Percentiles rank a stretch among this genome's conserved stretches.
Evolutionary conservation across 179 eudicot genomes (phyloP).

Genomic region (Silene noctiflora): DNA sequence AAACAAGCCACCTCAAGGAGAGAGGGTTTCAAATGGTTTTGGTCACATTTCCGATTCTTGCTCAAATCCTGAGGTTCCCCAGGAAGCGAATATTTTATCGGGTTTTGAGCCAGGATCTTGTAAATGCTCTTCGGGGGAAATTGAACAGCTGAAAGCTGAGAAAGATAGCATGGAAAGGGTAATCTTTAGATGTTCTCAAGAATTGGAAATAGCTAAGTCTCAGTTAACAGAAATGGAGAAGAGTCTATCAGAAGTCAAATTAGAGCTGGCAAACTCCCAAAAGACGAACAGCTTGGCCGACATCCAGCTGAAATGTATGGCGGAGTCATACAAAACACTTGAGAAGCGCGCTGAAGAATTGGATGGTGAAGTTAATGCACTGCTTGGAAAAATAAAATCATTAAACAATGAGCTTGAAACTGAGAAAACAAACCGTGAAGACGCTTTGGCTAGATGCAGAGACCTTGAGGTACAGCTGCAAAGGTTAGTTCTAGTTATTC

Average conservation of each 20-base stretch:
- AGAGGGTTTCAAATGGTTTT: conserved; percentile 49
- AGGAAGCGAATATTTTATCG: conserved; percentile 66
- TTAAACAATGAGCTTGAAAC: conserved; percentile 65
- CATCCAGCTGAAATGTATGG: conserved; percentile 97
- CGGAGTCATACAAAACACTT: conserved; percentile 85
- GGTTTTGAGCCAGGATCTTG: conserved; percentile 50
- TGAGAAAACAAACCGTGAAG: conserved; percentile 59
- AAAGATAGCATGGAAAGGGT: conserved; percentile 59
- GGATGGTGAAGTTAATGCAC: conserved; percentile 57
- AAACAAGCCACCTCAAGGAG: conserved; percentile 54
- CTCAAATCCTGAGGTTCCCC: conserved; percentile 79
- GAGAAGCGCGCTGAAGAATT: conserved; percentile 77
- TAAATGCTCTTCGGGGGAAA: conserved; percentile 70
- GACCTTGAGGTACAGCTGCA: conserved; percentile 75
- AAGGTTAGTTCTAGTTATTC: conserved; percentile 47
- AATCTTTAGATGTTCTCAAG: conserved; percentile 53
- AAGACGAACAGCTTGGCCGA: conserved; percentile 76
- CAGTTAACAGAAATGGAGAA: conserved; percentile 27
- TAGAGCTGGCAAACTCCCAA: conserved; percentile 64
- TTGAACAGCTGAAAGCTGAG: conserved; percentile 64
- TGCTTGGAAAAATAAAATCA: conserved; percentile 46
- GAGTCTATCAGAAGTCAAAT: conserved; percentile 48
- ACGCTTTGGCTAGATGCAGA: conserved; percentile 63
- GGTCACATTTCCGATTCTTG: conserved; percentile 58
- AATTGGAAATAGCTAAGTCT: conserved; percentile 54